Evolutionary conservation across 768 basidiomycete species (phyloP), one percentile per base, ranked within the genome.

Genomic region (Pleurotus salmoneostramineus): DNA sequence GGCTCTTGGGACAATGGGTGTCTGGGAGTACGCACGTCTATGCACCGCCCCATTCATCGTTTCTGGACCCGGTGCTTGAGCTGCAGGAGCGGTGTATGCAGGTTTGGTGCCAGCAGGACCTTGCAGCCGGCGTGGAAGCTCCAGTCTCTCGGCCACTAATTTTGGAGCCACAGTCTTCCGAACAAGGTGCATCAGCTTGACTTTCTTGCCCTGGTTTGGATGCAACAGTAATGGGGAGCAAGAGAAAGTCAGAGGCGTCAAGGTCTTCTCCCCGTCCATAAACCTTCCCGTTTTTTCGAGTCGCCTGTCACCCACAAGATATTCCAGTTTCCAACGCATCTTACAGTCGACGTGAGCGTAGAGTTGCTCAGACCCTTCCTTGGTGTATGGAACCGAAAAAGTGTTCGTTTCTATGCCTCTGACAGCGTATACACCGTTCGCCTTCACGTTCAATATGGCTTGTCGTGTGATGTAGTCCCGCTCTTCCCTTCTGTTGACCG

Each of bases 381-480:
- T 64, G 36, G 59, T 40, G 40, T 65, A 64, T 2, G 52, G 37
- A 7, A 58, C 59, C 8, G 63, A 61, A 10, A 66, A 62, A 4
- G 60, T 55, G n/a, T 32, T 33, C 6, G 60, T 50, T 67, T 94
- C 93, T 33, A 72, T 75, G 6, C 91, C 92, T 32, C 78, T 78
- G 10, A 93, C 85, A 10, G 80, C 80, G 69, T 92, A 94, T 5
- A 91, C 83, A 0, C 92, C 91, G 56, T 87, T 89, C 2, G 76
- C 65, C 68, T 86, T 91, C 60, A 92, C 72, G 47, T 73, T 74
- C 46, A 95, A 77, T 34, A 80, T 80, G 6, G 90, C 93, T 62
- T 92, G 88, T 34, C 87, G 82, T 3, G 89, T 86, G 48, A 90
- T 77, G 66, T 88, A 89, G 67, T 95, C 93, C 27, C 80, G 79